A percentile compares a stretch with the other conserved stretches of the same genome.
Evolutionary conservation across 2,329 filamentous ascomycete species (phyloP).

Genomic region (Sporothrix schenckii): DNA sequence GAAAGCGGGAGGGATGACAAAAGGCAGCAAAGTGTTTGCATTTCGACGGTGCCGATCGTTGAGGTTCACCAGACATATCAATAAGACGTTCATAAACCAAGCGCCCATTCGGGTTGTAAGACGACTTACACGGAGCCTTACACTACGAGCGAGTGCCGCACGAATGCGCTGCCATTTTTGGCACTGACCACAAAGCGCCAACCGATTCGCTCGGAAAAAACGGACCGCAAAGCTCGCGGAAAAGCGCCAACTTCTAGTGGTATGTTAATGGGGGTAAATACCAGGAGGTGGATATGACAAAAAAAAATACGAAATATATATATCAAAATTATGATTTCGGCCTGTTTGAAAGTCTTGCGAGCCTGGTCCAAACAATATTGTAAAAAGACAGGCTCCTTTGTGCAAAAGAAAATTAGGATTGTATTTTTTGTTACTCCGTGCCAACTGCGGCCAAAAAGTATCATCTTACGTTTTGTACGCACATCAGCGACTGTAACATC

Average conservation of each 20-base stretch:
- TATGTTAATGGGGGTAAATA: too few relatives aligned
- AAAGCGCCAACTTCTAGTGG: not conserved
- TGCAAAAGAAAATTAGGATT: not conserved
- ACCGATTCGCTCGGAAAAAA: not conserved
- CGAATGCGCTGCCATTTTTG: too few relatives aligned
- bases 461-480: not conserved
- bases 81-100: too few relatives aligned
- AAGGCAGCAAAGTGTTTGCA: not conserved
- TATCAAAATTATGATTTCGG: not conserved
- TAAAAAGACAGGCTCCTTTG: not conserved
- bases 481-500: slow-evolving; percentile 14
- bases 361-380: not conserved
- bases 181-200: not conserved
- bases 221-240: not conserved
- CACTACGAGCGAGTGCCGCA: not conserved
- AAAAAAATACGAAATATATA: not conserved
- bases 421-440: not conserved
- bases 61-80: not conserved
- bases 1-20: not conserved
- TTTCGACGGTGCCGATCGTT: not conserved
- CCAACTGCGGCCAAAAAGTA: not conserved
- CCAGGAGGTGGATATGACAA: not conserved
- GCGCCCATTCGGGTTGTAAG: not conserved
- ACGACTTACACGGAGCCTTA: not conserved
- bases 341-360: slow-evolving; percentile 2